Conservation (phyloP, 2,329 filamentous ascomycete species). For the Cladosporium sp. region DNA sequence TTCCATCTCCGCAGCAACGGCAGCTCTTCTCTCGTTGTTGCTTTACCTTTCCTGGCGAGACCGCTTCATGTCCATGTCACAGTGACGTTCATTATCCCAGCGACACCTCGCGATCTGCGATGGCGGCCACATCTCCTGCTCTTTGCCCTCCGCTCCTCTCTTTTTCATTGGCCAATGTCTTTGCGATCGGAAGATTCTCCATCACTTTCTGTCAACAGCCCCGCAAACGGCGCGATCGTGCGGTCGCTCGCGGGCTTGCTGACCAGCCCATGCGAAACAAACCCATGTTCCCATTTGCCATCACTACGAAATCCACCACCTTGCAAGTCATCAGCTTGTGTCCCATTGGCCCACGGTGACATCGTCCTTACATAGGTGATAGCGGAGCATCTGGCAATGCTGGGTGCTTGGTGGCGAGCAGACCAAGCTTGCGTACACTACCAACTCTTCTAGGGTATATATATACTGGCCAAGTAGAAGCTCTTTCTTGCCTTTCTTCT, state of each 20-base stretch:
- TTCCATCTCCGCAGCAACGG: conserved; percentile 1
- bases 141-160: background rate
- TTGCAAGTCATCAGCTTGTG: conserved; percentile 4
- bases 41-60: background rate
- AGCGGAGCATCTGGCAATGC: background rate
- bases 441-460: background rate
- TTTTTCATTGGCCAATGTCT: conserved; percentile 1
- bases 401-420: background rate
- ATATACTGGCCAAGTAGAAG: conserved; percentile 2
- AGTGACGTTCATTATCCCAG: conserved; percentile 1
- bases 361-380: conserved; percentile 2
- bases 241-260: background rate
- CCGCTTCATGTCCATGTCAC: background rate
- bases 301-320: background rate
- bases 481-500: background rate
- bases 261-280: conserved; percentile 1
- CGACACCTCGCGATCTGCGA: conserved; percentile 4
- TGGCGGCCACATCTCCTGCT: background rate
- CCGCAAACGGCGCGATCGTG: background rate
- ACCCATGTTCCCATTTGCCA: background rate
- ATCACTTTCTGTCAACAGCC: background rate
- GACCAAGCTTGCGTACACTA: background rate
- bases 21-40: conserved; percentile 3
- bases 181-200: background rate
- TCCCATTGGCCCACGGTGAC: background rate